Evolutionary conservation across 2,329 filamentous ascomycete genomes (phyloP).

Genomic region (Xylariaceae sp.): DNA sequence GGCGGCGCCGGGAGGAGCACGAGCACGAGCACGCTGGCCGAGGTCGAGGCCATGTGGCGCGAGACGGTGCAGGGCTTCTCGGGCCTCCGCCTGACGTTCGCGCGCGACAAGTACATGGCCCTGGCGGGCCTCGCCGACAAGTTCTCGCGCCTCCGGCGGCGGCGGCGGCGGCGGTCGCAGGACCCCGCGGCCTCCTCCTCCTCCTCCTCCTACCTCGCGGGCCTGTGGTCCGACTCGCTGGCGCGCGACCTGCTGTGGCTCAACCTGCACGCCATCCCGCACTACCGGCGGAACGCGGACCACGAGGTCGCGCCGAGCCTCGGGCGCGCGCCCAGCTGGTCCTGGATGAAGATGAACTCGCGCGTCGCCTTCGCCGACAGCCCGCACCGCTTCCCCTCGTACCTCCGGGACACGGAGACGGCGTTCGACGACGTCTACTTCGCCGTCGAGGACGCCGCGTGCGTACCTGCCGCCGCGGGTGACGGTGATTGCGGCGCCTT

Average conservation of each 20-base stretch:
- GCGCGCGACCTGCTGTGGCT: neutral
- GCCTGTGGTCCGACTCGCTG: constrained; percentile 1
- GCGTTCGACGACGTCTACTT: constrained; percentile 1
- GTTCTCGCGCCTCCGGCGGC: neutral
- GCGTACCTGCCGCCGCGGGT: neutral
- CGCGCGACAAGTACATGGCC: neutral
- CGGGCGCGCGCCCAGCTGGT: constrained; percentile 1
- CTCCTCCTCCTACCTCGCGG: neutral
- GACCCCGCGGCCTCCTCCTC: no score
- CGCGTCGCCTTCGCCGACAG: constrained; percentile 1
- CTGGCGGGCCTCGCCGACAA: constrained; percentile 1
- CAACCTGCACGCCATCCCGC: neutral
- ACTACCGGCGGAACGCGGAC: neutral
- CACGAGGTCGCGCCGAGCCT: neutral
- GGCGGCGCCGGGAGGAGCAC: no score
- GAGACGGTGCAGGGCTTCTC: constrained; percentile 1
- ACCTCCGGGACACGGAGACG: neutral
- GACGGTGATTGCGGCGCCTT: no score
- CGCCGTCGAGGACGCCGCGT: neutral
- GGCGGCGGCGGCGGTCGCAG: no score
- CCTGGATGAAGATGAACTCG: constrained; percentile 1
- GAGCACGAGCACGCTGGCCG: neutral
- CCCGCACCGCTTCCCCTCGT: neutral
- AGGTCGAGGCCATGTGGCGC: neutral
- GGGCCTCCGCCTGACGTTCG: neutral